Evolutionary conservation across 768 basidiomycete genomes (phyloP).

Genomic region (Hypholoma fasciculare): DNA sequence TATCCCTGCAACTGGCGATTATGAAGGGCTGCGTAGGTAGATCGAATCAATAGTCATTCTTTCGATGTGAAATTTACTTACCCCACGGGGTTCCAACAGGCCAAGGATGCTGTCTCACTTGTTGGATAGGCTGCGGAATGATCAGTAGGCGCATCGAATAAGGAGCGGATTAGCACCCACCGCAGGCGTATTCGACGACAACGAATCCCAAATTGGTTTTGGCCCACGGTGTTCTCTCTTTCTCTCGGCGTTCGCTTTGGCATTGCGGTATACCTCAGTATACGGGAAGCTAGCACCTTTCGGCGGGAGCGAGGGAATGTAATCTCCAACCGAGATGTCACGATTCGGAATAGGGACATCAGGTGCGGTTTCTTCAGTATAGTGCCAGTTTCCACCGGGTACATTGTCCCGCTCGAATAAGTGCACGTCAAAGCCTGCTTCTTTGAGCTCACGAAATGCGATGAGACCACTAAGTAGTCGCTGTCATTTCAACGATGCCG

Average conservation of each 20-base stretch:
- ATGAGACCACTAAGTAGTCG: slow-evolving; percentile 26
- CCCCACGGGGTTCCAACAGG: slow-evolving; percentile 32
- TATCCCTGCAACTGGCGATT: slow-evolving; percentile 35
- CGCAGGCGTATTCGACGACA: slow-evolving; percentile 34
- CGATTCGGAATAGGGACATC: slow-evolving; percentile 36
- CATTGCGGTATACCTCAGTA: slow-evolving; percentile 20
- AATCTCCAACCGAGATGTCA: slow-evolving; percentile 32
- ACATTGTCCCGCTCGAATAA: slow-evolving; percentile 37
- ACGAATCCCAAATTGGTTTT: slow-evolving; percentile 35
- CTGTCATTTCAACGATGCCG: background rate
- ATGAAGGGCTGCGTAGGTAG: slow-evolving; percentile 25
- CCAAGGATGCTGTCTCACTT: slow-evolving; percentile 33
- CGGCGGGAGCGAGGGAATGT: slow-evolving; percentile 35
- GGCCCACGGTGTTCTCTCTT: slow-evolving; percentile 34
- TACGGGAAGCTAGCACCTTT: slow-evolving; percentile 26
- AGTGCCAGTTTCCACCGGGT: slow-evolving; percentile 45
- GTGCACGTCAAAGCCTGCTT: slow-evolving; percentile 35
- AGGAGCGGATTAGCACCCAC: slow-evolving; percentile 19
- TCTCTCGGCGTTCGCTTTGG: slow-evolving; percentile 10
- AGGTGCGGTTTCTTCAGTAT: slow-evolving; percentile 35
- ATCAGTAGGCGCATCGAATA: background rate
- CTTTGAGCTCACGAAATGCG: slow-evolving; percentile 32
- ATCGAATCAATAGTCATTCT: background rate
- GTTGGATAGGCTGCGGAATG: slow-evolving; percentile 22
- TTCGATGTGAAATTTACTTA: slow-evolving; percentile 11